These are phyloP conservation scores for Pichia nakasei DNA, from an alignment of 805 yeast genomes.

Conservation along the genomic window DNA sequence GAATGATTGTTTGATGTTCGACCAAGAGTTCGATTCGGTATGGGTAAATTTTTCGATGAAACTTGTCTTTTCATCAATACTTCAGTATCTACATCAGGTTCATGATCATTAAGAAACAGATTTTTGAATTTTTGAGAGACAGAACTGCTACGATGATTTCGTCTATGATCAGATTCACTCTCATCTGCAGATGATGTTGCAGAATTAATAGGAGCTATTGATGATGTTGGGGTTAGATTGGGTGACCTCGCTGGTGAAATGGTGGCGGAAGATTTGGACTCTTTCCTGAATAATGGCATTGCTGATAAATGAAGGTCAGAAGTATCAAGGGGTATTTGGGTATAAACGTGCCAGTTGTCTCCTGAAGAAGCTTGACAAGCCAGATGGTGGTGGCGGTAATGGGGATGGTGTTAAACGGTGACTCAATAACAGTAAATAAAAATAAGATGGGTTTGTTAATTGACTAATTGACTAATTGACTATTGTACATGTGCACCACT, in stretches of 20 bases:
- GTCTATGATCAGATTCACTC: no score
- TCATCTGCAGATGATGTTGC: not conserved
- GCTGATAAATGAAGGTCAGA: no score
- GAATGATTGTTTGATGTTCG: constrained; percentile 3
- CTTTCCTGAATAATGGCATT: constrained; percentile 1
- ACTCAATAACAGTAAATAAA: no score
- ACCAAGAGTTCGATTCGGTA: constrained; percentile 12
- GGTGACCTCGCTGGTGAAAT: not conserved
- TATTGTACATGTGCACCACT: no score
- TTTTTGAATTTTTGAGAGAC: constrained; percentile 25
- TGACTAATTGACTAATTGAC: no score
- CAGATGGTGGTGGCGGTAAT: no score
- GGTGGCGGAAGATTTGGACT: not conserved
- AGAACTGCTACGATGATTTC: constrained; percentile 19
- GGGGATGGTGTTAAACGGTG: no score
- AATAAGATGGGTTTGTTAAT: no score
- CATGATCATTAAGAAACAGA: constrained; percentile 13
- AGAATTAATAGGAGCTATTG: no score
- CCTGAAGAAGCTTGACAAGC: no score
- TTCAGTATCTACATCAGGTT: not conserved
- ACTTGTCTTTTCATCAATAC: constrained; percentile 2
- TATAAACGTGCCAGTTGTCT: no score
- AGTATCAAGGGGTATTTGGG: no score
- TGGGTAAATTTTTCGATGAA: constrained; percentile 7
- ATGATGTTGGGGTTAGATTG: not conserved